Evolutionary conservation across 2,329 filamentous ascomycete species (phyloP), one percentile per base, ranked within the genome.

Genomic region (Penicillium sp.): DNA sequence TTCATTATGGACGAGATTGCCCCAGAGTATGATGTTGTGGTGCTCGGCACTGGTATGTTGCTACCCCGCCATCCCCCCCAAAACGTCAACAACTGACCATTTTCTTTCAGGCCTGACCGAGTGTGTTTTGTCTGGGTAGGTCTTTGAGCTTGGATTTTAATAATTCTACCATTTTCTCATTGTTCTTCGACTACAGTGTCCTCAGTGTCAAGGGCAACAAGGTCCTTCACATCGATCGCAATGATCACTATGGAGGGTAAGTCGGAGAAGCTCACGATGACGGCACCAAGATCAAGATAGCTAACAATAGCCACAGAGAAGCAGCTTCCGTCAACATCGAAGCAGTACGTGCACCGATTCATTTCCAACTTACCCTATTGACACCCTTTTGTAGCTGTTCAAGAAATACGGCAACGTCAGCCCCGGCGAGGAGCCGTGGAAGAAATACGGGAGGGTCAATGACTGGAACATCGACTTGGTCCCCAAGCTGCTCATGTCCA

Each of bases 401-500:
- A 96, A 94, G 82, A 95, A 92, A 77, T 95, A 96, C 77, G 90
- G 91, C 75, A 94, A 94, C 82, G 90, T 86, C 74, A 75, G 79
- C 59, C 75, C 83, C 61, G 90, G 89, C 68, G 88, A 92, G 72
- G 90, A 97, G 82, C 92, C 93, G 65, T 97, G 94, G 94, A 93
- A 95, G 83, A 92, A 96, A 79, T 97, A 97, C 76, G 93, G 93
- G 69, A 89, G 94, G 59, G 82, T 87, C 75, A 97, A 97, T 80
- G 93, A 97, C 84, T 99, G 94, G 94, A 97, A 97, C 83, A 95
- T 99, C 78, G 95, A 99, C 75, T 85, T 99, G 60, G 92, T 99
- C 48, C 93, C 94, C 67, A 99, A 99, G 84, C 88, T 99, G 71
- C 86, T 99, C 76, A 97, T 99, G 92, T 92, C 93, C 59, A 96